Percentiles rank a stretch among this genome's conserved stretches.
These are phyloP conservation scores for Tulasnella sp. DNA, from an alignment of 768 basidiomycete species.

Conservation along the genomic window DNA sequence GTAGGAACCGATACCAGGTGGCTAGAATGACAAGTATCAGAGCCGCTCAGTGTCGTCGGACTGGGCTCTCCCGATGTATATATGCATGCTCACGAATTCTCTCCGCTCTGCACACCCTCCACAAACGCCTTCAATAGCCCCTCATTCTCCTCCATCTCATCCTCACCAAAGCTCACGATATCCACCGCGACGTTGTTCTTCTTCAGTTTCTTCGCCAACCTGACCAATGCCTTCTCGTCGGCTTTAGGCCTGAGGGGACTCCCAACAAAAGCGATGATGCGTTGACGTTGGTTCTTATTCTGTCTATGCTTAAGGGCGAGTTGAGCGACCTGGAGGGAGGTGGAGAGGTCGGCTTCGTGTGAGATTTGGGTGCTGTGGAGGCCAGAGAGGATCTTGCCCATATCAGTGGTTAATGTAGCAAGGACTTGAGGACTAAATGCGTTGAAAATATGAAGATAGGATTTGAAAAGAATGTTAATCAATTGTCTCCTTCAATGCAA, in stretches of 20 bases:
- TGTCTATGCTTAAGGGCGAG: conserved; percentile 94
- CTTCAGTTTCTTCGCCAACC: conserved; percentile 92
- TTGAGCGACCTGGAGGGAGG: conserved; percentile 86
- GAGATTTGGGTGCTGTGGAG: conserved; percentile 66
- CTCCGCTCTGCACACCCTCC: conserved; percentile 65
- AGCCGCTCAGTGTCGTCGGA: too few species aligned
- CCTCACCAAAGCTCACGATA: conserved; percentile 82
- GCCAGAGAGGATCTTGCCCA: conserved; percentile 80
- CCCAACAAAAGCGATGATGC: conserved; percentile 88
- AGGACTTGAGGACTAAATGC: conserved; percentile 76
- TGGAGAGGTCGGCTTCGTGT: conserved; percentile 75
- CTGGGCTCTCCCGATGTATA: too few species aligned
- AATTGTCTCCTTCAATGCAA: background rate
- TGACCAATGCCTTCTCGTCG: conserved; percentile 70
- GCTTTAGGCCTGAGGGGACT: conserved; percentile 46
- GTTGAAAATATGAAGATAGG: background rate
- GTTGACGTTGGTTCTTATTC: conserved; percentile 95
- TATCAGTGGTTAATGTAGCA: conserved; percentile 89
- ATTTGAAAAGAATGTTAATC: background rate
- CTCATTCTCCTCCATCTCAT: conserved; percentile 45
- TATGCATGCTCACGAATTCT: conserved; percentile 63
- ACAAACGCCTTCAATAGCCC: conserved; percentile 67
- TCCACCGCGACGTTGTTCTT: conserved; percentile 99
- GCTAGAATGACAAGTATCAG: too few species aligned
- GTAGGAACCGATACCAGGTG: conserved; percentile 74